These are phyloP conservation scores for Tolypocladium paradoxum DNA, from an alignment of 2,329 filamentous ascomycete genomes.

Conservation along the genomic window DNA sequence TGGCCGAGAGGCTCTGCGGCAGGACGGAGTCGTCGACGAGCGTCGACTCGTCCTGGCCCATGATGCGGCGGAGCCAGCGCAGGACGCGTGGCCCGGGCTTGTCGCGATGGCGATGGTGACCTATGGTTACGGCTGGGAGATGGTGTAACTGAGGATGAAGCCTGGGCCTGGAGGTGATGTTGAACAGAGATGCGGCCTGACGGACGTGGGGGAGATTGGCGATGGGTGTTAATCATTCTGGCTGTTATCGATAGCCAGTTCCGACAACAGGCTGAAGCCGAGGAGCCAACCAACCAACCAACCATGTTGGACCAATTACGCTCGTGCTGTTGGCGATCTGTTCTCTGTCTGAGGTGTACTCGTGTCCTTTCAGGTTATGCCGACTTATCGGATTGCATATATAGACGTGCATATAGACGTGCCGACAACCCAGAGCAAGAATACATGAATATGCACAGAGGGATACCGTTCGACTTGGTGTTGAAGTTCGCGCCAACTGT, in stretches of 20 bases:
- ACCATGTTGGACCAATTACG: neutral
- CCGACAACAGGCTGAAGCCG: neutral
- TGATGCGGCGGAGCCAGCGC: constrained; percentile 34
- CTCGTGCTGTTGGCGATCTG: neutral
- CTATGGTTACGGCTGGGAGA: neutral
- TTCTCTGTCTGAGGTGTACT: too few species aligned
- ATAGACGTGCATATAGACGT: too few species aligned
- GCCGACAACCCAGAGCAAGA: neutral
- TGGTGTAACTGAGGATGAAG: neutral
- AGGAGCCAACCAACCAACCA: neutral
- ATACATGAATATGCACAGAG: neutral
- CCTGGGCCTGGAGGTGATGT: neutral
- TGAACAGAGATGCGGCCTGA: neutral
- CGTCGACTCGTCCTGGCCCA: constrained; percentile 78
- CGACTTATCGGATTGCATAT: neutral
- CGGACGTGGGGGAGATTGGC: neutral
- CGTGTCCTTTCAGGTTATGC: too few species aligned
- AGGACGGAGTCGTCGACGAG: constrained; percentile 50
- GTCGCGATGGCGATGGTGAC: neutral
- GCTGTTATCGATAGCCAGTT: neutral
- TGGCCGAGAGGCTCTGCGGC: constrained; percentile 54
- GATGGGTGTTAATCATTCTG: neutral
- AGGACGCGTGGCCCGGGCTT: neutral
- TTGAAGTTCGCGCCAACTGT: too few species aligned
- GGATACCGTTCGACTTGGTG: neutral